Evolutionary conservation across 2,329 filamentous ascomycete species (phyloP).

Genomic region (Sporothrix variecibatus): DNA sequence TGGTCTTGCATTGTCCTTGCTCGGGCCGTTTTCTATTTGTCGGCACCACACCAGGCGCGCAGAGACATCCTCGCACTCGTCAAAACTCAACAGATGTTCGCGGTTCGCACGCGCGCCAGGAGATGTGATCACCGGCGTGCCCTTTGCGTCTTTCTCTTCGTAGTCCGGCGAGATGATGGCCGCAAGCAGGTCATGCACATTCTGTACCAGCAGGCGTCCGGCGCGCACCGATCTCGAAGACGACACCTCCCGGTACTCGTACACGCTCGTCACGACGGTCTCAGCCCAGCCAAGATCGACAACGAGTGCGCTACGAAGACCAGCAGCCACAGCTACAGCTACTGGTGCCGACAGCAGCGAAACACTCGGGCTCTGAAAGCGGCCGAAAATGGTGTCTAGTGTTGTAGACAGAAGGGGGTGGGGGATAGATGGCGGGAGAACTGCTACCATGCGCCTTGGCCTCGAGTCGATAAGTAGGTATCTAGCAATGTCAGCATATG

Average conservation of each 20-base stretch:
- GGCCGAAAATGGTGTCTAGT: slow-evolving; percentile 76
- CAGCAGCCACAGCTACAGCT: slow-evolving; percentile 74
- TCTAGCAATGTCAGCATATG: slow-evolving; percentile 42
- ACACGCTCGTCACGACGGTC: slow-evolving; percentile 81
- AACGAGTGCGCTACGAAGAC: slow-evolving; percentile 80
- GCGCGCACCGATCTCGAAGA: slow-evolving; percentile 71
- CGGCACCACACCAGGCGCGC: slow-evolving; percentile 78
- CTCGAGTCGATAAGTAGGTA: slow-evolving; percentile 72
- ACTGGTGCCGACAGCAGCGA: slow-evolving; percentile 78
- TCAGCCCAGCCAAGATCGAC: slow-evolving; percentile 93
- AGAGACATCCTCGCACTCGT: slow-evolving; percentile 79
- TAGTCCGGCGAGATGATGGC: slow-evolving; percentile 35
- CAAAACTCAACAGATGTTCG: slow-evolving; percentile 59
- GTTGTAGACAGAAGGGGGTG: slow-evolving; percentile 51
- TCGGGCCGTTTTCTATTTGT: slow-evolving; percentile 36
- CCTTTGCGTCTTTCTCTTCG: slow-evolving; percentile 34
- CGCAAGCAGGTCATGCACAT: slow-evolving; percentile 66
- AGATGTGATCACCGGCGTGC: slow-evolving; percentile 21
- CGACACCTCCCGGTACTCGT: slow-evolving; percentile 83
- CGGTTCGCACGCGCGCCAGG: background rate
- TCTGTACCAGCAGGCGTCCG: slow-evolving; percentile 69
- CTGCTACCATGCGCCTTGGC: slow-evolving; percentile 70
- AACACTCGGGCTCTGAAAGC: slow-evolving; percentile 77
- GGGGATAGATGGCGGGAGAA: slow-evolving; percentile 53
- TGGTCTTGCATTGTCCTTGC: slow-evolving; percentile 31